These are phyloP conservation scores for Apiotrichum laibachii DNA, from an alignment of 1,284 basidiomycete genomes.

Conservation along the genomic window DNA sequence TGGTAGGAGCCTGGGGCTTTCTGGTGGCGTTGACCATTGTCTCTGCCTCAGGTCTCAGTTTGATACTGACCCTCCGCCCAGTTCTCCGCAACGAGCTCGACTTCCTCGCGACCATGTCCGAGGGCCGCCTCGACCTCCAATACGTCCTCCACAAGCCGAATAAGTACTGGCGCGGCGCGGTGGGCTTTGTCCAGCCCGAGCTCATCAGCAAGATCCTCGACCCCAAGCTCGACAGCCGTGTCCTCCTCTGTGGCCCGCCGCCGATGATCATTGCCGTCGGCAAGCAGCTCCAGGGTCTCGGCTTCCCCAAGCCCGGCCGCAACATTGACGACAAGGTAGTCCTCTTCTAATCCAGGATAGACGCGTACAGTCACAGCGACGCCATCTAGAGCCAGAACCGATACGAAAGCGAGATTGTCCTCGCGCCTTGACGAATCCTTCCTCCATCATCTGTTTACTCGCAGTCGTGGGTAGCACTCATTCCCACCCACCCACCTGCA, in stretches of 20 bases:
- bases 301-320: slow-evolving; percentile 71
- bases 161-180: slow-evolving; percentile 76
- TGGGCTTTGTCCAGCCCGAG: slow-evolving; percentile 91
- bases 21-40: too few relatives aligned
- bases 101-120: slow-evolving; percentile 59
- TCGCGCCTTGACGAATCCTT: too few relatives aligned
- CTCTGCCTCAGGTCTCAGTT: too few relatives aligned
- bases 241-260: slow-evolving; percentile 87
- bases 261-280: slow-evolving; percentile 98
- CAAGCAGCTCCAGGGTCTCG: slow-evolving; percentile 83
- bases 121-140: slow-evolving; percentile 58
- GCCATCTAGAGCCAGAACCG: too few relatives aligned
- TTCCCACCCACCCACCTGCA: too few relatives aligned
- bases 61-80: slow-evolving; percentile 19
- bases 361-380: too few relatives aligned
- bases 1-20: not conserved
- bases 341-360: slow-evolving; percentile 34
- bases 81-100: slow-evolving; percentile 80
- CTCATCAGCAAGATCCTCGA: slow-evolving; percentile 73
- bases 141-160: slow-evolving; percentile 95
- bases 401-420: too few relatives aligned
- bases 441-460: too few relatives aligned
- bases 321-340: slow-evolving; percentile 83
- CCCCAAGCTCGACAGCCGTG: slow-evolving; percentile 60
- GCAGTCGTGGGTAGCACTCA: too few relatives aligned